A percentile compares a stretch with the other conserved stretches of the same genome.
Conservation (phyloP, 2,329 filamentous ascomycete species). For the Phoma sp. region DNA sequence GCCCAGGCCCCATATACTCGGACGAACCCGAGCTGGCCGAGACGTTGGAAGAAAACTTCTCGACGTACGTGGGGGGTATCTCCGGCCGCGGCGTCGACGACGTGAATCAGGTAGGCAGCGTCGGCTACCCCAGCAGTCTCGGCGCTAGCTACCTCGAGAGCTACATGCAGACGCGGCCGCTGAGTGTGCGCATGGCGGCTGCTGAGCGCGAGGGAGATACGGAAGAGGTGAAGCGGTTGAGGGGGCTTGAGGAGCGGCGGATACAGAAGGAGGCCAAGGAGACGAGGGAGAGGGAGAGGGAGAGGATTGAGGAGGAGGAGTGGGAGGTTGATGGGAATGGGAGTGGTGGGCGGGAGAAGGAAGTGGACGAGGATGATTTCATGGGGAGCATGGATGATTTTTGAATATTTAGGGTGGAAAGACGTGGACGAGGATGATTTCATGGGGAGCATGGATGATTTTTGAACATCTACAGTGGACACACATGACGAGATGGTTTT, state of each 20-base stretch:
- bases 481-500: too few species aligned
- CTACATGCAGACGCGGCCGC: slow-evolving; percentile 45
- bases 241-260: slow-evolving; percentile 9
- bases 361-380: slow-evolving; percentile 32
- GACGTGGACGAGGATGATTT: slow-evolving; percentile 30
- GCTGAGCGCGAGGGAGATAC: slow-evolving; percentile 36
- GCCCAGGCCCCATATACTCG: slow-evolving; percentile 29
- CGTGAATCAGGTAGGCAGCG: slow-evolving; percentile 42
- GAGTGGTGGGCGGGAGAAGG: slow-evolving; percentile 2
- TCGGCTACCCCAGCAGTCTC: slow-evolving; percentile 43
- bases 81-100: slow-evolving; percentile 43
- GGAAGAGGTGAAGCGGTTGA: slow-evolving; percentile 4
- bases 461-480: slow-evolving; percentile 21
- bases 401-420: slow-evolving; percentile 13
- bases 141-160: slow-evolving; percentile 49
- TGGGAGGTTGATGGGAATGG: slow-evolving; percentile 6
- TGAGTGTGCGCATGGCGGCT: slow-evolving; percentile 45
- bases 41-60: slow-evolving; percentile 31
- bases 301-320: slow-evolving; percentile 14
- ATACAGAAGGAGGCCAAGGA: slow-evolving; percentile 13
- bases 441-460: slow-evolving; percentile 45
- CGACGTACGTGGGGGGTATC: slow-evolving; percentile 46
- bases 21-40: slow-evolving; percentile 17
- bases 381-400: slow-evolving; percentile 47
- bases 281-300: slow-evolving; percentile 5